These are phyloP conservation scores for Xylaria nigripes DNA, from an alignment of 495 filamentous ascomycete genomes.

Conservation along the genomic window DNA sequence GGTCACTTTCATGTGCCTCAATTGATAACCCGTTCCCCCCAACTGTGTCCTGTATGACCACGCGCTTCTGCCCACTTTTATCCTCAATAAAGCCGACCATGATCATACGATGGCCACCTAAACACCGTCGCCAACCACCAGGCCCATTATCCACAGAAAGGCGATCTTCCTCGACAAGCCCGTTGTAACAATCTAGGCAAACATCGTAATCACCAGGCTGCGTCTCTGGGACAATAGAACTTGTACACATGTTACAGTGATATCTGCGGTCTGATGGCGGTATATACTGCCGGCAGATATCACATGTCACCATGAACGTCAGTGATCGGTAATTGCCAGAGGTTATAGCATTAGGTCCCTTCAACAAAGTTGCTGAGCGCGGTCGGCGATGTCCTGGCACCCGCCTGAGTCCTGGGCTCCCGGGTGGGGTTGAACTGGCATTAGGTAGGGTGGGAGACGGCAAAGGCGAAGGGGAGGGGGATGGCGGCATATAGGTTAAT, in stretches of 20 bases:
- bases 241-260: conserved; percentile 54
- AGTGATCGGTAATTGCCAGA: conserved; percentile 43
- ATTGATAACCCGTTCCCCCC: conserved; percentile 59
- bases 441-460: background rate
- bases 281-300: conserved; percentile 65
- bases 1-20: conserved; percentile 33
- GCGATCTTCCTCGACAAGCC: conserved; percentile 49
- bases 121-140: conserved; percentile 72
- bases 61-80: conserved; percentile 48
- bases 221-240: conserved; percentile 34
- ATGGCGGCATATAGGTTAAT: conserved; percentile 35
- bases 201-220: conserved; percentile 76
- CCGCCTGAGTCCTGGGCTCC: conserved; percentile 15
- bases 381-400: conserved; percentile 18
- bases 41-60: conserved; percentile 58
- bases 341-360: conserved; percentile 28
- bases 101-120: conserved; percentile 73
- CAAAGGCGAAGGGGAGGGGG: conserved; percentile 2
- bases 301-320: conserved; percentile 61
- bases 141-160: conserved; percentile 67
- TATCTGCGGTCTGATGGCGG: conserved; percentile 58
- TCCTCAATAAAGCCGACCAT: conserved; percentile 64
- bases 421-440: conserved; percentile 10
- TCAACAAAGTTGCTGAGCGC: conserved; percentile 29
- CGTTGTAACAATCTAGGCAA: conserved; percentile 66